Percentiles rank a stretch among this genome's conserved stretches.
Conservation (phyloP, 2,329 filamentous ascomycete species). For the Fusarium irregulare region DNA sequence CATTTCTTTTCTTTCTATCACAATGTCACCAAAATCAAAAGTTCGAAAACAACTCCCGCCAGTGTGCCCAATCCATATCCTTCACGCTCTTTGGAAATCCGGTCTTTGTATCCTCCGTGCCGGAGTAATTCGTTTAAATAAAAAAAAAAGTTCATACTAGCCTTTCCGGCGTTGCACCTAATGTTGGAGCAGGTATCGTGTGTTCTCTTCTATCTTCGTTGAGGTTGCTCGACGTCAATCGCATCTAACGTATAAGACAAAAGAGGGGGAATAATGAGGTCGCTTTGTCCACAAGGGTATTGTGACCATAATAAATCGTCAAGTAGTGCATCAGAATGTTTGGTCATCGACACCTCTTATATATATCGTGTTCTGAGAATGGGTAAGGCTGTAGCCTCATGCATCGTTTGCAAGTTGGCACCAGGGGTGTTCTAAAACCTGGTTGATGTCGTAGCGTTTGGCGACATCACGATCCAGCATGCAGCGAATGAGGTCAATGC, state of each 20-base stretch:
- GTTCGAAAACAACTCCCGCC: constrained; percentile 27
- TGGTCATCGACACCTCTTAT: constrained; percentile 18
- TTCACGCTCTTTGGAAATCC: constrained; percentile 3
- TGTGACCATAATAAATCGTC: constrained; percentile 37
- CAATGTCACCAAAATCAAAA: constrained; percentile 21
- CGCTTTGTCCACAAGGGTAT: constrained; percentile 40
- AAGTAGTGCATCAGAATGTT: constrained; percentile 13
- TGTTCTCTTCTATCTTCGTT: constrained; percentile 30
- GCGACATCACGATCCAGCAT: constrained; percentile 95
- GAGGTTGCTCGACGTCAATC: constrained; percentile 22
- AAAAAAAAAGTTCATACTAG: constrained; percentile 1
- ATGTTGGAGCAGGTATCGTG: constrained; percentile 20
- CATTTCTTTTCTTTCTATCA: constrained; percentile 31
- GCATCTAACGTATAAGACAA: constrained; percentile 36
- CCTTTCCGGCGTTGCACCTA: constrained; percentile 12
- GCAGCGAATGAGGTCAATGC: constrained; percentile 87
- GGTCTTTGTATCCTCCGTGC: constrained; percentile 23
- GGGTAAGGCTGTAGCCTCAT: constrained; percentile 6
- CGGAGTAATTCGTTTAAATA: neutral
- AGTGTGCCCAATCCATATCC: constrained; percentile 13
- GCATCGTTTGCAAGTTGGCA: constrained; percentile 50
- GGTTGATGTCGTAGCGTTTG: constrained; percentile 83
- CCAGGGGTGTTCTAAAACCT: constrained; percentile 93
- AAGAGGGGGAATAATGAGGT: constrained; percentile 19
- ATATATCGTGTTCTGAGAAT: constrained; percentile 8